phyloP scores from a whole-genome alignment of 192 early-diverging fungal genomes.

The Mortierella alpina region DNA sequence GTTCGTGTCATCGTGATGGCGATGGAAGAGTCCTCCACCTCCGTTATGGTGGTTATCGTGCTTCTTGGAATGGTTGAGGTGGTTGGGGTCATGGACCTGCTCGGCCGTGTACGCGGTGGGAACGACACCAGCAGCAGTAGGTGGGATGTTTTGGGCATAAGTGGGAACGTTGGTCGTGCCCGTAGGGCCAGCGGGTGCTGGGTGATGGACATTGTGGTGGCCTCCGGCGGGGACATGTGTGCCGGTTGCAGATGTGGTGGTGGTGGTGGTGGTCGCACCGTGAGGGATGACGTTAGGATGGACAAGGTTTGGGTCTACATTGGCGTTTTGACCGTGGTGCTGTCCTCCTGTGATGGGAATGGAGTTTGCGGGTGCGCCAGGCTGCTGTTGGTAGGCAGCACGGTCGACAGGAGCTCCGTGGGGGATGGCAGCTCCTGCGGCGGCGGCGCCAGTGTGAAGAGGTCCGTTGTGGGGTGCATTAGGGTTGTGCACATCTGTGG shows the following conservation, averaged over 20 bases:
- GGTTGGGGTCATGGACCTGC: not conserved
- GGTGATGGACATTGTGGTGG: conserved; percentile 4
- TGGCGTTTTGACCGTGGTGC: not conserved
- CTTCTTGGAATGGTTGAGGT: not conserved
- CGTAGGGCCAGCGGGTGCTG: conserved; percentile 22
- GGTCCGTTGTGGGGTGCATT: conserved; percentile 3
- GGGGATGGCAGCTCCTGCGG: conserved; percentile 14
- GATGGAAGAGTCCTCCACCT: not conserved
- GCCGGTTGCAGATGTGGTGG: not conserved
- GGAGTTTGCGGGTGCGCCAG: not conserved
- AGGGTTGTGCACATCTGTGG: not conserved
- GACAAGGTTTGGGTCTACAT: not conserved
- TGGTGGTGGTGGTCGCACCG: not conserved
- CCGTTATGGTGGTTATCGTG: not conserved
- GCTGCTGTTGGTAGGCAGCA: conserved; percentile 21
- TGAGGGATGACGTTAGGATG: conserved; percentile 4
- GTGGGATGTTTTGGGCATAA: conserved; percentile 14
- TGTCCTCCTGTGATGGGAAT: not conserved
- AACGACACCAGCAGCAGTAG: conserved; percentile 17
- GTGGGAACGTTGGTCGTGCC: conserved; percentile 27
- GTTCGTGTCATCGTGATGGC: not conserved
- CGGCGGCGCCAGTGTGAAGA: conserved; percentile 31
- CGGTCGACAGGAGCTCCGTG: conserved; percentile 12
- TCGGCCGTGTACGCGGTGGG: conserved; percentile 7
- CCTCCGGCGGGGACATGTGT: not conserved